Base-by-base conservation (phyloP, 2,329 filamentous ascomycete species). In the Fusarium transvaalense region DNA sequence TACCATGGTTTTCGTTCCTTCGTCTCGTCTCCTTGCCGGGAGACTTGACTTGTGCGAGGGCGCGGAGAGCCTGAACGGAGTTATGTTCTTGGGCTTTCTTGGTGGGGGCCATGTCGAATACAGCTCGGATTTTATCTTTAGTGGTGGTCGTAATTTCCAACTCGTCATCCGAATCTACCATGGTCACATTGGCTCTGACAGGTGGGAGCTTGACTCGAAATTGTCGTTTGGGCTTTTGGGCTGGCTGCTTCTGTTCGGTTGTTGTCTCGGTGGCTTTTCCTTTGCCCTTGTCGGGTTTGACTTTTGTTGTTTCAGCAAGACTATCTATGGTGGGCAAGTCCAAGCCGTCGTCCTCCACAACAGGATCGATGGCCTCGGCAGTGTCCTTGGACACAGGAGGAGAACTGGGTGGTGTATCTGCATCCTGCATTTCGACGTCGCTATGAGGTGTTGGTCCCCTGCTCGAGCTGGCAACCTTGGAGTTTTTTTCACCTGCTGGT, bases 341-440 rank as follows among this genome's bases (percentile, higher is more conserved):
- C 9, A 50, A 45, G 13, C 55, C 58, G 7, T 67, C 58, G 7
- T 53, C 42, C 9, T 64, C 64, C 42, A 10, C 68, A 38, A 35
- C 70, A 6, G 55, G 48, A 2, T 52, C 35, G 13, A 31, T 13
- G 6, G 10, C 35, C 34, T 45, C 32, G 13, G 52, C 23, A 32
- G 37, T 41, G 48, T 82, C 80, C 23, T 80, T 79, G 10, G 72
- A 71, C 10, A 69, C 64, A 5, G 85, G 84, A 7, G 87, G 87
- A 23, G 93, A 95, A 58, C 92, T 96, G 3, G 91, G 92, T 3
- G 91, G 91, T 1, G 91, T 93, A 15, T 86, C 86, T 17, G 80
- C 80, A 21, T 84, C 81, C 47, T 76, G 80, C 78, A 82, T 82
- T 68, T 88, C 86, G 4, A 78, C 76, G 72, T 89, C 86, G 8